Evolutionary conservation across 2,329 filamentous ascomycete species (phyloP), one percentile per base, ranked within the genome.

Genomic region (Nigrospora oryzae): DNA sequence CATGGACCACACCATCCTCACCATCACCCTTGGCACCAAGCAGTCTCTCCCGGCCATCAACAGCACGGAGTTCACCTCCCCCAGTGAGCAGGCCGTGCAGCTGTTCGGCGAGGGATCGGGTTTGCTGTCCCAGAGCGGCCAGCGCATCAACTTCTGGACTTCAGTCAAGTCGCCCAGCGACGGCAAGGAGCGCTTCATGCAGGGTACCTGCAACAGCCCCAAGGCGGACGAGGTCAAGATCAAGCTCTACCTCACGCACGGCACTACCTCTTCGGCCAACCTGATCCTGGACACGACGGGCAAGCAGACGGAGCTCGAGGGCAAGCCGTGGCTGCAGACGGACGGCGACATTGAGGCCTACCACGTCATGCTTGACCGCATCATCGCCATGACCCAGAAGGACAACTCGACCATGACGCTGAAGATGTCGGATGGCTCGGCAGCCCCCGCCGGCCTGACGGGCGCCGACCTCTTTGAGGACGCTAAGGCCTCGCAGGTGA

Each of bases 61-160:
- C 74, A 77, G 56, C 67, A 77, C 59, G 75, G 72, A 59, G 71
- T 73, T 62, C 36, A 56, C 71, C 54, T 61, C 58, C 23, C 59
- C 61, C 13, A 55, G 51, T 32, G 43, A 46, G 19, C 49, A 52
- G 16, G 58, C 62, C 48, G 48, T 49, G 12, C 38, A 46, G 14
- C 61, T 63, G 32, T 56, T 62, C 28, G 46, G 58, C 48, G 56
- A 61, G 42, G 67, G 72, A 43, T 66, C 64, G 38, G 73, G 73
- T 34, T 70, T 73, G 28, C 65, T 77, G 17, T 63, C 71, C 3
- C 69, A 74, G 53, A 69, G 70, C 41, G 72, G 71, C 19, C 71
- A 72, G 12, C 71, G 75, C 53, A 72, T 77, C 43, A 68, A 69
- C 6, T 68, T 71, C 13, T 63, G 73, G 49, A 49, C 71, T 46